Evolutionary conservation across 805 yeast genomes (phyloP).

Genomic region (Wickerhamiella vanderwaltii): DNA sequence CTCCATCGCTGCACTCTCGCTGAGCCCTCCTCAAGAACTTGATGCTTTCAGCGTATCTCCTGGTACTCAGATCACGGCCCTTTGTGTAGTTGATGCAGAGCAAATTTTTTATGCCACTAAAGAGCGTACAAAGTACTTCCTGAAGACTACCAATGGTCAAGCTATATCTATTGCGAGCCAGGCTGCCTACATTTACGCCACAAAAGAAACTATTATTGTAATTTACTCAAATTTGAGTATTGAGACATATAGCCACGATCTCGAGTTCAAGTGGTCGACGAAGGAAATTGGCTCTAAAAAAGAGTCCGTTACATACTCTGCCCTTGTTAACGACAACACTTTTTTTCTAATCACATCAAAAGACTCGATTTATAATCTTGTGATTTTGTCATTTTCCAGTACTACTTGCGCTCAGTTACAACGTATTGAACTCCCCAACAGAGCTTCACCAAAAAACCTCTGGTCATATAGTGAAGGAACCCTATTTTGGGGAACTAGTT

Average conservation of each 20-base stretch:
- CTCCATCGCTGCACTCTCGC: conserved; percentile 21
- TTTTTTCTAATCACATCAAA: background rate
- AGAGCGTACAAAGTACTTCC: conserved; percentile 23
- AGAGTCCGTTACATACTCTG: background rate
- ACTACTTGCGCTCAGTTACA: background rate
- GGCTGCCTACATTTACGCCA: conserved; percentile 10
- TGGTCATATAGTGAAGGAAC: conserved; percentile 1
- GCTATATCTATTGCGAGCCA: conserved; percentile 10
- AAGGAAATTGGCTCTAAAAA: conserved; percentile 1
- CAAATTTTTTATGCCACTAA: conserved; percentile 19
- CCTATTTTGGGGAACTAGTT: background rate
- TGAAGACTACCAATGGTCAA: conserved; percentile 14
- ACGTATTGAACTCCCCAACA: background rate
- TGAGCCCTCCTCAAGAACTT: conserved; percentile 26
- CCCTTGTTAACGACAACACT: conserved; percentile 8
- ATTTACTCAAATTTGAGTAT: conserved; percentile 1
- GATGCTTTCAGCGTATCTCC: conserved; percentile 28
- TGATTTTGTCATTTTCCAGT: background rate
- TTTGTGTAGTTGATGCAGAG: conserved; percentile 11
- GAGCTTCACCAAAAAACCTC: background rate
- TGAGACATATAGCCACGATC: conserved; percentile 5
- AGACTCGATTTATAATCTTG: background rate
- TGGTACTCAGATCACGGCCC: conserved; percentile 22
- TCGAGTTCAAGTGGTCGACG: conserved; percentile 7
- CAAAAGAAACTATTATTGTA: conserved; percentile 9